Evolutionary conservation across 2,329 filamentous ascomycete species (phyloP), one percentile per base, ranked within the genome.

Genomic region (Neonectria punicea): DNA sequence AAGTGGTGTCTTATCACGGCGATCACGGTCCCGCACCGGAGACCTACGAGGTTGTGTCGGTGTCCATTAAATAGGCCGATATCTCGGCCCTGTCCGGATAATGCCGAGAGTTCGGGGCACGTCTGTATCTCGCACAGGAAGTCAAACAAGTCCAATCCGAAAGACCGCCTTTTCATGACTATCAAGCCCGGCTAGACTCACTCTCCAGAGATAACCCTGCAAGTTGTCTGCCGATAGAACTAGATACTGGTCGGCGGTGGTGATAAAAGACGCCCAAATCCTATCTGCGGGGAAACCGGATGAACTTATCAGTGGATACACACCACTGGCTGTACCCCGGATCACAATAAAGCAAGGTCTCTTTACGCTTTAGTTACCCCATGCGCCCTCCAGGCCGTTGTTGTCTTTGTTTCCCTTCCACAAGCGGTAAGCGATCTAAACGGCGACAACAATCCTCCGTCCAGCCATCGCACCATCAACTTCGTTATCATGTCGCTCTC

Each of bases 241-340:
- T 5, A 25, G 25, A 25, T 25, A 25, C 25, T 25, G 25, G 25
- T 25, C 25, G 25, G 25, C 6, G 25, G 25, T 25, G 25, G 25
- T 25, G 25, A 25, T 25, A 25, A 25, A 25, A 32, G 30, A 32
- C 30, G 9, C 30, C 30, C 30, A 10, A 16, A 50, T 32, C 47
- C 32, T 34, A 51, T 51, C 49, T 51, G 49, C 49, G 49, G 49
- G 49, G 49, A 51, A 51, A 10, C 30, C 8, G 49, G 49, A 13
- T 14, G 25, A 34, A 51, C 49, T 51, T 51, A 51, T 51, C 49
- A 51, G 49, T 51, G 49, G 49, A 34, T 30, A 34, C 28, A 14
- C 43, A 22, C 10, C 20, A 22, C 41, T 9, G 30, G 11, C 20
- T 46, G 43, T 10, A 46, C 43, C 43, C 43, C 43, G 43, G 43